These are phyloP conservation scores for Cordyceps pruinosa DNA, from an alignment of 2,329 filamentous ascomycete species.

Conservation along the genomic window DNA sequence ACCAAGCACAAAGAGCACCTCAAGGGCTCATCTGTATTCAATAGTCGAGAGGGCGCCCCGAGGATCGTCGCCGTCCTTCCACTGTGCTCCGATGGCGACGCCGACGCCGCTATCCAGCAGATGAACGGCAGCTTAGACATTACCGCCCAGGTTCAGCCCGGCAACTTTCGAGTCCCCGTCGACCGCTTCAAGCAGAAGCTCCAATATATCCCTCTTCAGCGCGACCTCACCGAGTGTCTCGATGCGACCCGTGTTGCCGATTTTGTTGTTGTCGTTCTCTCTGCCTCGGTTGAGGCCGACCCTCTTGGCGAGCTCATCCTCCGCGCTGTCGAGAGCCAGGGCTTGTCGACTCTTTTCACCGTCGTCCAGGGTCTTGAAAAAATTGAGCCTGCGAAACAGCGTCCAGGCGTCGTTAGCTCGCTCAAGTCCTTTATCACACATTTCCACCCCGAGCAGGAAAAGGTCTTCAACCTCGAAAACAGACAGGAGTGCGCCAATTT, in stretches of 20 bases:
- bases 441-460: slow-evolving; percentile 89
- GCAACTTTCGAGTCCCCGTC: slow-evolving; percentile 60
- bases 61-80: slow-evolving; percentile 84
- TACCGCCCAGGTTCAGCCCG: slow-evolving; percentile 53
- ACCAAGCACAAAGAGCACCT: slow-evolving; percentile 78
- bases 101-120: slow-evolving; percentile 56
- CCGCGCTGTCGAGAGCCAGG: slow-evolving; percentile 84
- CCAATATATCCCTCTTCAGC: slow-evolving; percentile 70
- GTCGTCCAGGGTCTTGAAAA: slow-evolving; percentile 73
- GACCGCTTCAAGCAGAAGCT: slow-evolving; percentile 94
- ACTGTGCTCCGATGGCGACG: slow-evolving; percentile 66
- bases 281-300: slow-evolving; percentile 77
- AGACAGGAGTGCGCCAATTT: slow-evolving; percentile 87
- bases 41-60: slow-evolving; percentile 79
- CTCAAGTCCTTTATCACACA: slow-evolving; percentile 89
- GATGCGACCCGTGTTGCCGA: slow-evolving; percentile 86
- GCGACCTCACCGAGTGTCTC: slow-evolving; percentile 68
- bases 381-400: slow-evolving; percentile 72
- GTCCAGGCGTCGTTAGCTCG: slow-evolving; percentile 68
- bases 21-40: slow-evolving; percentile 72
- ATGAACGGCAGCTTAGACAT: slow-evolving; percentile 78
- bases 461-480: slow-evolving; percentile 80
- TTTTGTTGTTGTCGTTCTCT: slow-evolving; percentile 82
- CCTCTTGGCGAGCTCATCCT: slow-evolving; percentile 77
- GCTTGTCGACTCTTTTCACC: slow-evolving; percentile 85